These are phyloP conservation scores for Spiraea crenata DNA, from an alignment of 331 rosid species.

Conservation along the genomic window DNA sequence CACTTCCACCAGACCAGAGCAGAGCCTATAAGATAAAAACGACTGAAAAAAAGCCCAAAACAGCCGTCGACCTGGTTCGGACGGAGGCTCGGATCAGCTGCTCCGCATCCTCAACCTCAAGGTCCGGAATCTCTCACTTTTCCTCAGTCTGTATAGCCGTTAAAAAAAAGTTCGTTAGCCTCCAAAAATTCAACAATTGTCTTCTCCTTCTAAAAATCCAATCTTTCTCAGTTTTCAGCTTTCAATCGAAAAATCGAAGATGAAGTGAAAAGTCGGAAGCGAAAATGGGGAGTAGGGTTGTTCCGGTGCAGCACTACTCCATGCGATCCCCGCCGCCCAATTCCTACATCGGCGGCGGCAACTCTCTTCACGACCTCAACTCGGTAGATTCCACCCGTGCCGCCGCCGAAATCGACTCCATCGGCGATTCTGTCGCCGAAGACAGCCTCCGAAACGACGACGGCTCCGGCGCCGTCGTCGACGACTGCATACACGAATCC, in stretches of 20 bases:
- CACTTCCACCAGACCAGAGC: not conserved
- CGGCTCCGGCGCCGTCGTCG: conserved; percentile 56
- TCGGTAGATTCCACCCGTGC: conserved; percentile 51
- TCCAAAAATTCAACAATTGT: not conserved
- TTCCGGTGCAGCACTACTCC: conserved; percentile 89
- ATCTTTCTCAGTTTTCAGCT: not conserved
- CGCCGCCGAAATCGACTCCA: conserved; percentile 50
- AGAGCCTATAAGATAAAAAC: not conserved
- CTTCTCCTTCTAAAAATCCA: conserved; percentile 6
- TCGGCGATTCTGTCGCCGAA: conserved; percentile 44
- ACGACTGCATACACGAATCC: conserved; percentile 78
- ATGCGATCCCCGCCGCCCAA: conserved; percentile 56
- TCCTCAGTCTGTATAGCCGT: conserved; percentile 19
- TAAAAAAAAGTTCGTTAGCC: not conserved
- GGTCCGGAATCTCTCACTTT: not conserved
- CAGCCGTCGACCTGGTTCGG: conserved; percentile 19
- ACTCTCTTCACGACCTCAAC: conserved; percentile 81
- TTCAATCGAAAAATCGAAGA: too few relatives aligned
- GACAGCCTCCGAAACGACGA: conserved; percentile 52
- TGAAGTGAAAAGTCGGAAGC: too few relatives aligned
- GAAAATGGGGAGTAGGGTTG: conserved; percentile 75
- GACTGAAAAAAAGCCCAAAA: not conserved
- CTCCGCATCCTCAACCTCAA: too few relatives aligned
- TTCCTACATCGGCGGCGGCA: conserved; percentile 75
- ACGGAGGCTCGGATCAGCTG: conserved; percentile 53